phyloP scores from a whole-genome alignment of 2,329 filamentous ascomycete species.

The Epichloe hybrida region DNA sequence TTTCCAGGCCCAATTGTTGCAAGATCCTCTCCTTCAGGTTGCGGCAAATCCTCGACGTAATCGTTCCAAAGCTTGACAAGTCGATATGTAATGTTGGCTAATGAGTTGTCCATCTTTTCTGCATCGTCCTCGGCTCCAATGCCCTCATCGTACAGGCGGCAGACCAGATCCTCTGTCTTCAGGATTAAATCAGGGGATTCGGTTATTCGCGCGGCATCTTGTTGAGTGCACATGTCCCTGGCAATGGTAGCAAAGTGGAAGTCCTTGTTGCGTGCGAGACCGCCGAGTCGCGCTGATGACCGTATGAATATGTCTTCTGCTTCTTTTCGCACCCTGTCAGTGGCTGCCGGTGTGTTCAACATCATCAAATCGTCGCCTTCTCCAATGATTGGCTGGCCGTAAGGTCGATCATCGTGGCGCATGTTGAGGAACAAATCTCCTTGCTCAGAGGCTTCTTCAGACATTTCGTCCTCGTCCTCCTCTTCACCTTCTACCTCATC shows the following conservation, averaged over 20 bases:
- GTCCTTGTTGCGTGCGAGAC: constrained; percentile 33
- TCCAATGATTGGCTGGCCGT: constrained; percentile 25
- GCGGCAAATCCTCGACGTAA: constrained; percentile 34
- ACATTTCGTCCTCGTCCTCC: constrained; percentile 23
- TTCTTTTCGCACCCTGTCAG: constrained; percentile 37
- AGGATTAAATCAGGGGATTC: constrained; percentile 64
- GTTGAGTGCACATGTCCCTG: constrained; percentile 47
- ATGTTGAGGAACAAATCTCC: constrained; percentile 38
- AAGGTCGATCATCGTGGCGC: constrained; percentile 27
- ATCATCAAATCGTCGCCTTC: constrained; percentile 40
- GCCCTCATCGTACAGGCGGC: constrained; percentile 49
- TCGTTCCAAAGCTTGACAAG: constrained; percentile 44
- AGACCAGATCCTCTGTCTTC: constrained; percentile 59
- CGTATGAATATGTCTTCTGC: constrained; percentile 43
- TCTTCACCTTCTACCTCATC: constrained; percentile 25
- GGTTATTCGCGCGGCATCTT: constrained; percentile 44
- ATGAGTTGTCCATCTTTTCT: constrained; percentile 40
- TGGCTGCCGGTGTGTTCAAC: constrained; percentile 41
- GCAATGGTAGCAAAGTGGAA: constrained; percentile 59
- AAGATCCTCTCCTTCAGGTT: constrained; percentile 37
- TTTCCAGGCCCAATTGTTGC: constrained; percentile 53
- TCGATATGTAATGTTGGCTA: constrained; percentile 38
- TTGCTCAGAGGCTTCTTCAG: constrained; percentile 27
- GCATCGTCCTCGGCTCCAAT: constrained; percentile 42
- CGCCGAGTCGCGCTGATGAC: constrained; percentile 32